These are phyloP conservation scores for Erysimum cheiranthoides DNA, from an alignment of 345 rosid genomes.

Conservation along the genomic window DNA sequence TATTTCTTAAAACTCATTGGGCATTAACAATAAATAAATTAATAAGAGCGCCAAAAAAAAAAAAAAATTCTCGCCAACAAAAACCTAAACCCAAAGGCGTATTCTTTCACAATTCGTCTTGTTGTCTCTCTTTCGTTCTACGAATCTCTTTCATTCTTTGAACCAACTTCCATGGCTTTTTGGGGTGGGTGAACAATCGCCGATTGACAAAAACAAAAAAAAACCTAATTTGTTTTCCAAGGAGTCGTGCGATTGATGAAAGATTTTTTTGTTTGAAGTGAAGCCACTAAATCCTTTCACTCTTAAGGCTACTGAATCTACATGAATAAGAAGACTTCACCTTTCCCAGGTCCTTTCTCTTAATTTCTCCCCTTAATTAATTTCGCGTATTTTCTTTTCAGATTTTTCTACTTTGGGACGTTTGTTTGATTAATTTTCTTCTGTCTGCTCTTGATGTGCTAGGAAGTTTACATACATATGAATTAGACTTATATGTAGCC, in stretches of 20 bases:
- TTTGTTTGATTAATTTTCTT: neutral
- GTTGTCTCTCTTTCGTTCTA: neutral
- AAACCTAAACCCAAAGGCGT: conserved; percentile 24
- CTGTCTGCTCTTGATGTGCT: neutral
- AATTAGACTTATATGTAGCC: neutral
- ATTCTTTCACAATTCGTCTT: no score
- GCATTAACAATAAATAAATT: neutral
- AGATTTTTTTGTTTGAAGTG: conserved; percentile 51
- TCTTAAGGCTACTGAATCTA: conserved; percentile 37
- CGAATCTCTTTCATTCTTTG: conserved; percentile 3
- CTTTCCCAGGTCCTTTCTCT: conserved; percentile 60
- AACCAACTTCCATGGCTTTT: conserved; percentile 36
- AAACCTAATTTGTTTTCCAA: neutral
- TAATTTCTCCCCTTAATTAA: neutral
- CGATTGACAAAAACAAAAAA: neutral
- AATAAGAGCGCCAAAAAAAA: conserved; percentile 17
- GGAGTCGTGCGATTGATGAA: neutral
- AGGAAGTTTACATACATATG: neutral
- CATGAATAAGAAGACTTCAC: conserved; percentile 59
- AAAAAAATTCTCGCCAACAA: conserved; percentile 25
- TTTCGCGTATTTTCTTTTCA: neutral
- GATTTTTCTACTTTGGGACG: neutral
- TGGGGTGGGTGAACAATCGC: conserved; percentile 30
- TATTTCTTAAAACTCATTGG: neutral
- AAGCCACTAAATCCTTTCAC: conserved; percentile 66